Conservation (phyloP, 108 stramenopile genomes). For the Skeletonema grethae region DNA sequence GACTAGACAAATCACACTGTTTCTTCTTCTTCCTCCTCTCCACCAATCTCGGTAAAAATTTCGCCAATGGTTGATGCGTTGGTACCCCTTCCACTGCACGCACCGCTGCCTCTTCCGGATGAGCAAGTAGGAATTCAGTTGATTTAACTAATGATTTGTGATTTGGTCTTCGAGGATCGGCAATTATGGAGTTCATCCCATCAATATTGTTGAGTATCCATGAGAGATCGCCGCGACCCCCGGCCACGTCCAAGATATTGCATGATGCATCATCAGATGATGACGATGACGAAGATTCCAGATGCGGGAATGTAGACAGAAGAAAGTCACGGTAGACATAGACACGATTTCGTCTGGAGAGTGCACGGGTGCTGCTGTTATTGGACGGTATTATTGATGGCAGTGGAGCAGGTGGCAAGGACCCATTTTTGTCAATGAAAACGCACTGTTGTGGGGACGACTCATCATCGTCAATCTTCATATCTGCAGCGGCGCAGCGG, state of each 20-base stretch:
- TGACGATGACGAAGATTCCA: neutral
- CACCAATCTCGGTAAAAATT: conserved; percentile 43
- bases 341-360: conserved; percentile 67
- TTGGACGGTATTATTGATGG: conserved; percentile 13
- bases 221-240: conserved; percentile 83
- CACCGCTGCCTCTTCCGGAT: conserved; percentile 61
- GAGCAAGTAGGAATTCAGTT: conserved; percentile 46
- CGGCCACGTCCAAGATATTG: conserved; percentile 73
- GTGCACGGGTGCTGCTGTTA: conserved; percentile 50
- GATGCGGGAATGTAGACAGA: conserved; percentile 36
- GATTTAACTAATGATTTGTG: conserved; percentile 54
- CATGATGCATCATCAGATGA: neutral
- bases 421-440: conserved; percentile 2
- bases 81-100: conserved; percentile 53
- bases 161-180: conserved; percentile 69
- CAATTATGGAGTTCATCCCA: conserved; percentile 60
- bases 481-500: neutral
- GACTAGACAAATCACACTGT: conserved; percentile 9
- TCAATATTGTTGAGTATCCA: conserved; percentile 68
- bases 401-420: neutral
- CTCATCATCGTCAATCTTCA: neutral
- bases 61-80: conserved; percentile 71
- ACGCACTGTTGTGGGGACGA: neutral
- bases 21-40: neutral
- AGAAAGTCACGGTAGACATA: conserved; percentile 73